phyloP scores from a whole-genome alignment of 768 basidiomycete genomes.

The Leccinum aurantiacum region DNA sequence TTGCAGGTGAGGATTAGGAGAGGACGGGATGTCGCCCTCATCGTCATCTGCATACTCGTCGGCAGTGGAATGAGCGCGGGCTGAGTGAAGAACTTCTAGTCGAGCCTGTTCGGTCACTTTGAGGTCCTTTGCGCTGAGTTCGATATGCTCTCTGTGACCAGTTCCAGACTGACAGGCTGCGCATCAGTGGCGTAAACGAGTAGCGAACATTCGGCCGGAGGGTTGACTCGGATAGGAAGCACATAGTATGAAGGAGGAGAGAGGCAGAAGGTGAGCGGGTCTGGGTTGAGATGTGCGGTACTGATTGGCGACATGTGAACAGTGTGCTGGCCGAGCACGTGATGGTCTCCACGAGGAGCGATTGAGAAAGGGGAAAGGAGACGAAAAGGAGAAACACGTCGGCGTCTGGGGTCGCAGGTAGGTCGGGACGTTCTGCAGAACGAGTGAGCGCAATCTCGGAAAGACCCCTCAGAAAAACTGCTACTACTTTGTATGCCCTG shows the following conservation, averaged over 20 bases:
- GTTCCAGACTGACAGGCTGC: slow-evolving; percentile 39
- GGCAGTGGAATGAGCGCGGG: slow-evolving; percentile 45
- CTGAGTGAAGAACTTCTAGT: slow-evolving; percentile 48
- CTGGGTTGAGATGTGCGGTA: slow-evolving; percentile 86
- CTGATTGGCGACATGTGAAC: slow-evolving; percentile 92
- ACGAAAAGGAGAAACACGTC: slow-evolving; percentile 35
- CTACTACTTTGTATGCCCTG: slow-evolving; percentile 35
- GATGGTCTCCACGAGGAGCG: slow-evolving; percentile 44
- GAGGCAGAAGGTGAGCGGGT: slow-evolving; percentile 71
- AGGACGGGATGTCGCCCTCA: no score
- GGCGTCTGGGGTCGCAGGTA: no score
- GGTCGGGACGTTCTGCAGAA: slow-evolving; percentile 30
- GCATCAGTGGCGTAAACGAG: slow-evolving; percentile 65
- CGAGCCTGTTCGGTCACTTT: slow-evolving; percentile 64
- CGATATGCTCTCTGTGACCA: slow-evolving; percentile 52
- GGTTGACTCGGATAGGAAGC: slow-evolving; percentile 83
- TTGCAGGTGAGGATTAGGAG: no score
- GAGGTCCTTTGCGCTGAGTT: slow-evolving; percentile 62
- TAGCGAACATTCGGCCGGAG: slow-evolving; percentile 68
- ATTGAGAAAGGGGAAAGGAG: slow-evolving; percentile 43
- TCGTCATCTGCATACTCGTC: slow-evolving; percentile 54
- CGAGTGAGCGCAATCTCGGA: slow-evolving; percentile 7
- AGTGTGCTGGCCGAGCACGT: slow-evolving; percentile 84
- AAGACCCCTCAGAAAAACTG: slow-evolving; percentile 3
- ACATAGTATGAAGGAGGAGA: slow-evolving; percentile 51